Base-by-base conservation (phyloP, 1,284 basidiomycete species). In the Trametes polyzona region DNA sequence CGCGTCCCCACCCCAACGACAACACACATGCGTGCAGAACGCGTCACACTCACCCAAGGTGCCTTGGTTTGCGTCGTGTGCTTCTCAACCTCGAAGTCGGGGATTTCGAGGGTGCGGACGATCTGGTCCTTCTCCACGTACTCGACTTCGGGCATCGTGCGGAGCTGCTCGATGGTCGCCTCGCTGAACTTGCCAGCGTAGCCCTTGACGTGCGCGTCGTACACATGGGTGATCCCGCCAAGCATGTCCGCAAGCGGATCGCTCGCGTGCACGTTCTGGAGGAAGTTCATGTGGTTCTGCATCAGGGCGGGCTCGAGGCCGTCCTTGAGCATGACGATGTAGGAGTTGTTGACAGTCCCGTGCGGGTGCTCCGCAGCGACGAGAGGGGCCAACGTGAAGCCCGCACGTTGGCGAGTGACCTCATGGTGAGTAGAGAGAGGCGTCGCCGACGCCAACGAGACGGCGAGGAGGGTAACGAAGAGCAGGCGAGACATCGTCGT, bases 121-220 rank as follows among this genome's bases (percentile, higher is more conserved):
- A 95, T 79, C 77, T 96, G 94, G 78, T 99, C 97, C 61, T 80
- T 84, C 80, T 99, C 97, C 59, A 99, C 81, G 70, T 91, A 96
- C 29, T 88, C 92, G 47, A 99, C 95, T 73, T 96, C 95, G 17
- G 96, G 95, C 78, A 91, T 83, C 47, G 81, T 75, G 53, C 96
- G 85, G 71, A 99, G 90, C 68, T 85, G 83, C 52, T 93, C 83
- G 60, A 99, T 73, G 37, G 91, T 88, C 47, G 77, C 74, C 40
- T 84, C 75, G 33, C 88, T 84, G 80, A 99, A 98, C 68, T 78
- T 80, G 52, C 96, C 96, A 43, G 96, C 83, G 78, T 96, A 95
- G 29, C 93, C 95, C 63, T 84, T 87, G 69, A 92, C 72, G 65
- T 86, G 83, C 39, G 82, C 78, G 60, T 88, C 81, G 68, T 90